phyloP scores from a whole-genome alignment of 1,284 basidiomycete species.

The Trichosporon sp. region DNA sequence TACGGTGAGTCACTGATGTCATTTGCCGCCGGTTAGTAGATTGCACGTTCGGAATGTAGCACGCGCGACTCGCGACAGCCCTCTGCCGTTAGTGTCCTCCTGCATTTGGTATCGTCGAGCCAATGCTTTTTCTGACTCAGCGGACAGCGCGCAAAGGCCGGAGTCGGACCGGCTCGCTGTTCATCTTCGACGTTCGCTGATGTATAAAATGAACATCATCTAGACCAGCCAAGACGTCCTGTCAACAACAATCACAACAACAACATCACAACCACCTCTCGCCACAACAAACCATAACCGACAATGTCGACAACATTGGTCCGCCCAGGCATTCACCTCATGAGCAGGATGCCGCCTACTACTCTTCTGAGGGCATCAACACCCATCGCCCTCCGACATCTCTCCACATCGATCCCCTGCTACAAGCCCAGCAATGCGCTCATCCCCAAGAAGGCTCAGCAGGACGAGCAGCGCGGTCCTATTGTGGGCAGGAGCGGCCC shows the following conservation, averaged over 20 bases:
- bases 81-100: not conserved
- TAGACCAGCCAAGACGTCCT: no score
- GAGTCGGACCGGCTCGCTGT: not conserved
- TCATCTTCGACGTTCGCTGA: no score
- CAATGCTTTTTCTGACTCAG: not conserved
- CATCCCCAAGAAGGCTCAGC: not conserved
- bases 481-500: not conserved
- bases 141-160: not conserved
- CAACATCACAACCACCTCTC: not conserved
- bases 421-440: not conserved
- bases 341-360: not conserved
- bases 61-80: not conserved
- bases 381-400: not conserved
- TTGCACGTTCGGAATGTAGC: not conserved
- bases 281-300: not conserved
- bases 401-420: not conserved
- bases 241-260: not conserved
- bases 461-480: not conserved
- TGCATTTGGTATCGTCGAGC: not conserved
- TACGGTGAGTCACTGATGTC: not conserved
- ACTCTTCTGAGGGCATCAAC: not conserved
- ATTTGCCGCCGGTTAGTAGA: not conserved
- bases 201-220: no score
- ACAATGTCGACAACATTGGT: slow-evolving; percentile 2
- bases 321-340: not conserved